These are phyloP conservation scores for Phaseolus lunatus DNA, from an alignment of 306 rosid species.

Conservation along the genomic window DNA sequence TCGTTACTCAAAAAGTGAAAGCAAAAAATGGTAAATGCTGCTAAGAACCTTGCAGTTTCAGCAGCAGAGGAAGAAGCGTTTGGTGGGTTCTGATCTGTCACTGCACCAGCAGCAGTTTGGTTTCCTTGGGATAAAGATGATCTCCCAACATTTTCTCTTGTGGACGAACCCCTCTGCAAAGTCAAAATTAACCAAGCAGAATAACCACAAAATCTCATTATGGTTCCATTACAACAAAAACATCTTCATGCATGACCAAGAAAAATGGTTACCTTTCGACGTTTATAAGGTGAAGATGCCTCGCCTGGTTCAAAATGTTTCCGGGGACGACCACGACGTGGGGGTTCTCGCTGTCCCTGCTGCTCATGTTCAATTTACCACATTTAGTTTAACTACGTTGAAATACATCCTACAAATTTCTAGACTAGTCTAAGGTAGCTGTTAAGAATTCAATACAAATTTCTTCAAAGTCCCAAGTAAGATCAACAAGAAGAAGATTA, in stretches of 20 bases:
- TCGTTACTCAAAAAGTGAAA: not conserved
- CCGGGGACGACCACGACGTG: constrained; percentile 26
- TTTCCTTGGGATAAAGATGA: not conserved
- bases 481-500: no score
- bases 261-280: constrained; percentile 27
- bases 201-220: not conserved
- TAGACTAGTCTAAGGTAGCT: no score
- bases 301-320: not conserved
- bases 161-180: not conserved
- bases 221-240: not conserved
- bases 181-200: not conserved
- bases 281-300: not conserved
- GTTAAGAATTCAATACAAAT: no score
- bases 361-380: not conserved
- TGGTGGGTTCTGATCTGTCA: not conserved
- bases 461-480: no score
- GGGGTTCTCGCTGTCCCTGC: not conserved
- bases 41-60: not conserved
- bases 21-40: not conserved
- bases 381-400: not conserved
- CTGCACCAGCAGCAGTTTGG: not conserved
- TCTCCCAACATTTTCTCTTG: not conserved
- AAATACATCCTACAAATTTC: no score
- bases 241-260: not conserved
- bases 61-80: not conserved